Conservation (phyloP, 805 yeast species). For the Blastobotrys muscicola region DNA sequence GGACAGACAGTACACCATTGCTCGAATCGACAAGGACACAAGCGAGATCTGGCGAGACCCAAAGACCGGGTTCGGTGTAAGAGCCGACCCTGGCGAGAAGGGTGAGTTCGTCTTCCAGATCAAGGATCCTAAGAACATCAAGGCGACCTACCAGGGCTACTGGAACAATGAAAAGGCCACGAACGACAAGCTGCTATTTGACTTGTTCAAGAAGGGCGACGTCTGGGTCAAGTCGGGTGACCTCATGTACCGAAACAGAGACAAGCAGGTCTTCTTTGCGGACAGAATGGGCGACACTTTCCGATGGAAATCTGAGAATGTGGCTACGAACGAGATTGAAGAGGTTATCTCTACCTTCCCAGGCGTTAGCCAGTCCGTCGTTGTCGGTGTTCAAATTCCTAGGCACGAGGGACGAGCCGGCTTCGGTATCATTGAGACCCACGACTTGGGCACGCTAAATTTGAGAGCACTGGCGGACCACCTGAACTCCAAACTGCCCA, state of each 20-base stretch:
- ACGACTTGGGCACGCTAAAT: constrained; percentile 21
- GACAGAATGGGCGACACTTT: constrained; percentile 93
- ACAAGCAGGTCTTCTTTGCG: constrained; percentile 69
- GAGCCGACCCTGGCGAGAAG: constrained; percentile 52
- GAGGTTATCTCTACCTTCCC: constrained; percentile 35
- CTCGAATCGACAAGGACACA: constrained; percentile 73
- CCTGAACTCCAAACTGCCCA: constrained; percentile 48
- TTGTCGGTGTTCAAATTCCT: constrained; percentile 83
- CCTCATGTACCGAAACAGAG: constrained; percentile 55
- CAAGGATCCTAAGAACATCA: constrained; percentile 49
- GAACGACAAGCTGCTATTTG: constrained; percentile 57
- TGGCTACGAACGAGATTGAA: constrained; percentile 88
- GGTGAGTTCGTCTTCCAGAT: constrained; percentile 84
- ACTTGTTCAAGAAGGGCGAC: constrained; percentile 79
- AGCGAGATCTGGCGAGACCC: constrained; percentile 66
- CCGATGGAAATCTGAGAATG: constrained; percentile 95
- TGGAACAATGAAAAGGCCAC: constrained; percentile 73
- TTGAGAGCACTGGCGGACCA: constrained; percentile 32
- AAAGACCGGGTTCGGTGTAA: constrained; percentile 48
- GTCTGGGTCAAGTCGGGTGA: constrained; percentile 91
- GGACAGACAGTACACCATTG: constrained; percentile 40
- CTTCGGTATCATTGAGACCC: constrained; percentile 62
- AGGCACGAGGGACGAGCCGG: constrained; percentile 94
- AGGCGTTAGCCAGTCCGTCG: constrained; percentile 48
- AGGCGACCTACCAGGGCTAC: constrained; percentile 81